phyloP scores from a whole-genome alignment of 805 yeast genomes.

The Zygoascus bituminiphila region DNA sequence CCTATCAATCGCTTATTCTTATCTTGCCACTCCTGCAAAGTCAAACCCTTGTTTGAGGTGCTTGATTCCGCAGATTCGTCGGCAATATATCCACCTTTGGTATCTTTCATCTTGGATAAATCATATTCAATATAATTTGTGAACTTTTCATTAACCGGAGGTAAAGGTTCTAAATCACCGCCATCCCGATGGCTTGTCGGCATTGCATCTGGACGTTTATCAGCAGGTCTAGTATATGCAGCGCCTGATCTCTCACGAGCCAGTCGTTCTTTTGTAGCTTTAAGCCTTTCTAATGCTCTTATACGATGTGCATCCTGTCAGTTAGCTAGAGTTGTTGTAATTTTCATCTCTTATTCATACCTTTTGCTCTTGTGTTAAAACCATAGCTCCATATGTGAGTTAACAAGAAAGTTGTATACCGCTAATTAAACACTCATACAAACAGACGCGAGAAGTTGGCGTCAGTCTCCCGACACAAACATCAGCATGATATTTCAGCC shows the following conservation, averaged over 20 bases:
- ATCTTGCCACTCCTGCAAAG: constrained; percentile 49
- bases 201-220: neutral
- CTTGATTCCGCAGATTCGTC: constrained; percentile 20
- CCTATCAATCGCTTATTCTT: constrained; percentile 33
- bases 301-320: constrained; percentile 14
- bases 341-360: neutral
- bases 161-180: constrained; percentile 10
- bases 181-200: constrained; percentile 9
- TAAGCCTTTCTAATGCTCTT: constrained; percentile 17
- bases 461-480: too few relatives aligned
- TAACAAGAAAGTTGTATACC: neutral
- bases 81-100: constrained; percentile 72
- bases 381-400: too few relatives aligned
- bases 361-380: constrained; percentile 4
- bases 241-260: constrained; percentile 10
- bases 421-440: neutral
- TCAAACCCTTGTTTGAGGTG: constrained; percentile 20
- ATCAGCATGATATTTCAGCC: neutral
- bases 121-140: constrained; percentile 38
- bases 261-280: constrained; percentile 20
- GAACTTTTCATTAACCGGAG: constrained; percentile 22
- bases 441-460: too few relatives aligned
- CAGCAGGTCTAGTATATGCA: neutral
- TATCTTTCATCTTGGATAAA: constrained; percentile 81
- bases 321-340: neutral